Base-by-base conservation (phyloP, 129 eudicot genomes). In the Solidago caesia region DNA sequence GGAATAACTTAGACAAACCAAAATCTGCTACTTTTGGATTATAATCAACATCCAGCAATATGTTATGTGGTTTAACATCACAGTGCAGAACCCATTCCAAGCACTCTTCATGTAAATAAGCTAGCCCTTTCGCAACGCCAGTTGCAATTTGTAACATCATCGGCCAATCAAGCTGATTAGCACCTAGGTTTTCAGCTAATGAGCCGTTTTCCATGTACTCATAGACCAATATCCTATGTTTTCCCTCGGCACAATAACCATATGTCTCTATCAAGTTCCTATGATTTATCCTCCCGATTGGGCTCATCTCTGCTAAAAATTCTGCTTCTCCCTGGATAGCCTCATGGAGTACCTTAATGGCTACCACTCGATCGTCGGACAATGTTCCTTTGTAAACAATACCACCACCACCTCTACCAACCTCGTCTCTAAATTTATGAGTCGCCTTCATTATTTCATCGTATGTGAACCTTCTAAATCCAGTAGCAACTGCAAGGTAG, bases 201-300 rank as follows among this genome's bases (percentile, higher is more conserved):
- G 89, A 79, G 1, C 86, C 89, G 57, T 79, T 67, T 64, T 79
- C 78, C 89, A 85, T 76, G 42, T 71, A 85, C 82, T 82, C 82
- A 41, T 85, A 82, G 45, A 85, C 86, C 71, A 85, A 68, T 7
- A 85, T 62, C 79, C 84, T 56, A 72, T 81, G 84, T 29, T 78
- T 74, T 62, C 80, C 65, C 45, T 82, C 86, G 0, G 26, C 74
- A 42, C 84, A 85, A 82, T 75, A 85, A 12, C 89, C 85, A 68
- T 64, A 82, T 0, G 70, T 78, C n/a, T 79, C 86, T 44, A 78
- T 78, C 77, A 85, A 67, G 70, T 85, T 78, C 79, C 58, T 78
- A 51, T 85, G 89, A 8, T 85, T 81, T 8, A 85, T 45, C 39
- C 73, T 81, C 49, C 86, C 86, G 47, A 85, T 82, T 27, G 71